Base-by-base conservation (phyloP, 2,329 filamentous ascomycete genomes). In the Exophiala spinifera region DNA sequence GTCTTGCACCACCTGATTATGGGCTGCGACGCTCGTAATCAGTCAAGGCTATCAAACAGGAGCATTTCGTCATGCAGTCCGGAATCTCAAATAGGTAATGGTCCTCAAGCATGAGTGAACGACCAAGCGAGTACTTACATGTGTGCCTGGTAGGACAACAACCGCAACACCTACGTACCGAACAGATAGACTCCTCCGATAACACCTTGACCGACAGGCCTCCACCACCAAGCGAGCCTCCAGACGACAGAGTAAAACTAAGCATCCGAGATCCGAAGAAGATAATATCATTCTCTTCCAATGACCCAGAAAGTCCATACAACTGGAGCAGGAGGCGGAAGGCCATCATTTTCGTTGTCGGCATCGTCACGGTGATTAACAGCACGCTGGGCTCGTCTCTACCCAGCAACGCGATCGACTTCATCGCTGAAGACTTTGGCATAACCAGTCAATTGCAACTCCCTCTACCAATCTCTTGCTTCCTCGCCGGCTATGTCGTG, bases 401-500 rank as follows among this genome's bases (percentile, higher is more conserved):
- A 11, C 70, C 71, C 13, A 72, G 70, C 60, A 71, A 71, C 60
- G 69, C 70, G 39, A 65, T 72, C 21, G 65, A 66, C 19, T 63
- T 62, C 45, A 72, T 73, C 46, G 66, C 70, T 54, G 55, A 67
- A 20, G 61, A 71, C 19, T 65, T 64, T 49, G 42, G 59, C 23
- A 49, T 65, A 13, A 65, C 63, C 13, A 65, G 65, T 19, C 45
- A 64, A 10, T 55, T 66, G 6, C 68, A 72, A 46, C 60, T 72
- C 1, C 70, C 70, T 6, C 61, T 74, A 4, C 70, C 70, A 0
- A 72, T 73, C 40, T 74, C 72, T 1, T 61, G 72, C 15, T 74
- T 72, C 51, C 62, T 74, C 1, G 64, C 73, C 8, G 72, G 72
- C 11, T 74, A 73, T 50, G 68, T 72, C 39, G 46, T 76, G 8